Base-by-base conservation (phyloP, 805 yeast genomes). In the Peterozyma toletana region DNA sequence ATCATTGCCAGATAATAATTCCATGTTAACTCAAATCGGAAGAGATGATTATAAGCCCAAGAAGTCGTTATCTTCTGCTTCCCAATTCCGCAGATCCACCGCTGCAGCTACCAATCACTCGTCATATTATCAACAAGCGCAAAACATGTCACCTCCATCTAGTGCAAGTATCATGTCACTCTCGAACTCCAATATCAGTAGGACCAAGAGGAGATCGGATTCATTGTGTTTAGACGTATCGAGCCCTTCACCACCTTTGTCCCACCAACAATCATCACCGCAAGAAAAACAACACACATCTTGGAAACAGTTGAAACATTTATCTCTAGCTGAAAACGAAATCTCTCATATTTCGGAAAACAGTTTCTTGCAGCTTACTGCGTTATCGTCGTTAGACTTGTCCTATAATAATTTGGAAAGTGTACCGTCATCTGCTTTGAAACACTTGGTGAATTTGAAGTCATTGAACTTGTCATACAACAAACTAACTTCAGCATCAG, bases 381-480 rank as follows among this genome's bases (percentile, higher is more conserved):
- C 62, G 38, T 51, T 71, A 11, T 53, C 67, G 1, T 62, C 72
- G 2, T 64, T 80, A 41, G 83, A 81, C 52, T 57, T 80, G 30
- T 79, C 86, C 2, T 66, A 70, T 46, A 80, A 80, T 51, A 57
- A 67, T 35, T 60, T 80, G 30, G 68, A 67, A 18, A 58, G 59
- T 9, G 51, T 80, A 9, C 86, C 86, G 0, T 61, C 62, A n/a
- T 21, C 27, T 21, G 78, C 83, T 3, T 63, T 81, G 37, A 65
- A 71, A 13, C 69, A 70, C 38, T 65, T 80, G 33, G 51, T 58
- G 2, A 70, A 68, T 53, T 56, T 78, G 48, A 75, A 73, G 50
- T 74, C 76, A 42, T 63, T 78, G 44, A 78, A 78, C 50, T 55
- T 78, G 31, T 75, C 81, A 3, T 69, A 68, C 49, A 78, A 78